Base-by-base conservation (phyloP, 1,284 basidiomycete species). In the Naganishia liquefaciens region DNA sequence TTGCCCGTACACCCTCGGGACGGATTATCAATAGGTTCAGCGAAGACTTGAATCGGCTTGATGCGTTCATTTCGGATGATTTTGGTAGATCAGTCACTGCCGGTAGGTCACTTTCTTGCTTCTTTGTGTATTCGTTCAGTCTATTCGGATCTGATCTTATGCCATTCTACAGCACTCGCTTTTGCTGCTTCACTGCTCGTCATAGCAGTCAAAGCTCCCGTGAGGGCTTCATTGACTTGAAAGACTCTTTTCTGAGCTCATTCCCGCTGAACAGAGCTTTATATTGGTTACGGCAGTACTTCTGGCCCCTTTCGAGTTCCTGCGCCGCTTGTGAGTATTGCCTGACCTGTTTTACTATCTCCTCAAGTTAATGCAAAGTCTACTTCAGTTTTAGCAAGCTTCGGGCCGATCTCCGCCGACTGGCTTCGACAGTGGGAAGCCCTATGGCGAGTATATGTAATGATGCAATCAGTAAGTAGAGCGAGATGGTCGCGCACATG, bases 1-100 rank as follows among this genome's bases (percentile, higher is more conserved):
- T 91, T 73, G 91, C 93, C 70, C 88, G 87, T 0, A 92, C 89
- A 0, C 90, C 91, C 0, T 83, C 88, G 64, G 90, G 90, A 77
- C 76, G 77, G 68, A 74, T 84, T 60, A 75, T 84, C 70, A 80
- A 80, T 69, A 72, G 82, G 30, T 76, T 77, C 68, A 69, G 66
- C 52, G 67, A 86, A 82, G 88, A 68, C 79, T 85, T 70, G 82
- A 86, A 63, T 73, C 84, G 72, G 82, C 84, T 64, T 75, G 88
- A 67, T 73, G 87, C 70, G 30, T 43, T 61, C 46, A 66, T 73
- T 19, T 74, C 74, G 7, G 77, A 89, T 71, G 84, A 86, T 1
- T 87, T 88, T 2, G 88, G 89, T 67, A 82, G 88, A 25, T 77
- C 87, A 11, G 76, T 86, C 21, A 82, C 85, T 58, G 86, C 86